Conservation (phyloP, 225 moss, liverwort and hornwort species). For the Thuidium tamariscinum region DNA sequence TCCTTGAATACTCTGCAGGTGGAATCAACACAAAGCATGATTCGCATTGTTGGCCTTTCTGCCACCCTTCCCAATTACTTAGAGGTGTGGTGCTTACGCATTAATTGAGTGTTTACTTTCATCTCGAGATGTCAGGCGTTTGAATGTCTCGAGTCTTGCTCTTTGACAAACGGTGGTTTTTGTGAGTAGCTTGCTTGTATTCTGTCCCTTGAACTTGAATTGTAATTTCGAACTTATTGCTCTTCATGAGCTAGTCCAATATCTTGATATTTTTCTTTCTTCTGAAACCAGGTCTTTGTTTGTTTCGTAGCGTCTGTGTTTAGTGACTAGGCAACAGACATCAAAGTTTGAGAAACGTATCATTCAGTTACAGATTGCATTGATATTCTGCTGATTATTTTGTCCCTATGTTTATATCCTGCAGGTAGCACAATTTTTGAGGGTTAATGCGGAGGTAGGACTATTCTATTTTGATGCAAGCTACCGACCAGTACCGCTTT, state of each 20-base stretch:
- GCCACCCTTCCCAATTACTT: constrained; percentile 97
- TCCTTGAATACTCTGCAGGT: constrained; percentile 36
- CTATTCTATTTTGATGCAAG: constrained; percentile 95
- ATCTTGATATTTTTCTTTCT: not conserved
- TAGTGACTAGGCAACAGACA: not conserved
- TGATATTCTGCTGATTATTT: not conserved
- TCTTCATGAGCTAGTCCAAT: not conserved
- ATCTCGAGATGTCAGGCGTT: not conserved
- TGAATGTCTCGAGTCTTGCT: not conserved
- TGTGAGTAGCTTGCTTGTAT: not conserved
- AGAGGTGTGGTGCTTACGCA: constrained; percentile 43
- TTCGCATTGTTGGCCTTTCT: constrained; percentile 96
- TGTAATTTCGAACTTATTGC: not conserved
- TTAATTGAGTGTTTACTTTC: not conserved
- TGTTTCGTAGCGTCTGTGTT: not conserved
- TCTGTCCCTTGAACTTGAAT: not conserved
- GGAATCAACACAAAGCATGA: constrained; percentile 96
- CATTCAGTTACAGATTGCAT: not conserved
- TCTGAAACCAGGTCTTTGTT: not conserved
- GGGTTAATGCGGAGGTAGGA: constrained; percentile 74
- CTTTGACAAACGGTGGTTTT: not conserved
- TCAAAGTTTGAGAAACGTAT: not conserved
- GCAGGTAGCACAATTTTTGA: constrained; percentile 85
- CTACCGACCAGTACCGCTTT: constrained; percentile 91
- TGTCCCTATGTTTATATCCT: not conserved